Percentiles rank a stretch among this genome's conserved stretches.
These are phyloP conservation scores for Naganishia antarctica DNA, from an alignment of 768 basidiomycete species.

Conservation along the genomic window DNA sequence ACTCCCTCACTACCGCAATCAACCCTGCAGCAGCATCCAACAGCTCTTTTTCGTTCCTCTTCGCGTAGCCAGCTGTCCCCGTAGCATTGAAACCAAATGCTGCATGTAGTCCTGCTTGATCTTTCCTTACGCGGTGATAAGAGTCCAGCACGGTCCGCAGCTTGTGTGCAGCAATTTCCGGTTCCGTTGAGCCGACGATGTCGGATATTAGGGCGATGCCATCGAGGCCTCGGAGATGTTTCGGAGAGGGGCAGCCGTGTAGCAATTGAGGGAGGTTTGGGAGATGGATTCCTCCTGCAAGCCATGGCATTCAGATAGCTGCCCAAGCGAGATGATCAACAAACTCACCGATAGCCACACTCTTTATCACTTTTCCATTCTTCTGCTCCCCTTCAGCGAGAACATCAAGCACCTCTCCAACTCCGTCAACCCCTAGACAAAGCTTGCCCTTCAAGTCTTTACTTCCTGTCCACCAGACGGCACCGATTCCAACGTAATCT, in stretches of 20 bases:
- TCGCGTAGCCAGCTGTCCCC: neutral
- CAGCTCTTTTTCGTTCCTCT: slow-evolving; percentile 18
- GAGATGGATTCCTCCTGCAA: slow-evolving; percentile 75
- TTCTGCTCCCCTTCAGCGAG: slow-evolving; percentile 45
- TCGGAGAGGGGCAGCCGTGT: slow-evolving; percentile 61
- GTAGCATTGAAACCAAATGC: slow-evolving; percentile 6
- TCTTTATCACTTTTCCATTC: neutral
- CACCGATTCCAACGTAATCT: slow-evolving; percentile 84
- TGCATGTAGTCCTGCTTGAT: slow-evolving; percentile 39
- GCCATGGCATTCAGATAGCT: too few relatives aligned
- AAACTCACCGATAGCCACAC: slow-evolving; percentile 75
- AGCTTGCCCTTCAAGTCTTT: slow-evolving; percentile 62
- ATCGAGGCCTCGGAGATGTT: slow-evolving; percentile 59
- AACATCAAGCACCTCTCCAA: slow-evolving; percentile 62
- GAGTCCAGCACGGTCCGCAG: slow-evolving; percentile 37
- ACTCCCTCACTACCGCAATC: slow-evolving; percentile 55
- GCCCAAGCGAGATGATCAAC: too few relatives aligned
- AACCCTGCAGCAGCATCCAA: slow-evolving; percentile 54
- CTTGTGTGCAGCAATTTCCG: slow-evolving; percentile 53
- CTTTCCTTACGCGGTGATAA: slow-evolving; percentile 38
- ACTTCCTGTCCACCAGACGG: slow-evolving; percentile 73
- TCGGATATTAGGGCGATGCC: slow-evolving; percentile 88
- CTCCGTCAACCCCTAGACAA: slow-evolving; percentile 66
- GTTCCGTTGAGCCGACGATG: slow-evolving; percentile 64
- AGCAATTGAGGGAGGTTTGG: slow-evolving; percentile 70